Evolutionary conservation across 768 basidiomycete species (phyloP).

Genomic region (Leccinum sublutescens): DNA sequence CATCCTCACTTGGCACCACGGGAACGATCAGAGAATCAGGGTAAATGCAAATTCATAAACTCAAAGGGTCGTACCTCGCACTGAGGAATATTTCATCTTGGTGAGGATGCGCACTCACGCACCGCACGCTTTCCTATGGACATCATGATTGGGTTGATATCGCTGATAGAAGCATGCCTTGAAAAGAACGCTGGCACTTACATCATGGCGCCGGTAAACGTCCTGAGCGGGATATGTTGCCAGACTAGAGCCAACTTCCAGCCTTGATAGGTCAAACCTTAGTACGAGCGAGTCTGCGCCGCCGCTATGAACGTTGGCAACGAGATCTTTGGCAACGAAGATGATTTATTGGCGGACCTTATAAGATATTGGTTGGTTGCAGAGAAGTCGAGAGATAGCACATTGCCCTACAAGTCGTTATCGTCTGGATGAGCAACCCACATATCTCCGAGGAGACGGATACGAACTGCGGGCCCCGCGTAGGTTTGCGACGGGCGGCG

Average conservation of each 20-base stretch:
- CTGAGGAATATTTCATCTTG: constrained; percentile 69
- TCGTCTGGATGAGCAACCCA: constrained; percentile 12
- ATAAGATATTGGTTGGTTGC: constrained; percentile 60
- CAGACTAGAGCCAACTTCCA: constrained; percentile 20
- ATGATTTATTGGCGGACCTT: constrained; percentile 47
- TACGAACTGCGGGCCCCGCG: constrained; percentile 42
- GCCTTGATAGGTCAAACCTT: constrained; percentile 51
- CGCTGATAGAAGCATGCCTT: constrained; percentile 20
- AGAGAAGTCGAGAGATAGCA: constrained; percentile 72
- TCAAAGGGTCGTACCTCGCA: constrained; percentile 48
- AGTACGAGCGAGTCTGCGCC: constrained; percentile 52
- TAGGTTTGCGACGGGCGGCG: constrained; percentile 41
- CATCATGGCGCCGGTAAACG: constrained; percentile 34
- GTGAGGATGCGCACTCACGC: constrained; percentile 61
- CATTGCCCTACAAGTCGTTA: constrained; percentile 51
- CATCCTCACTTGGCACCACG: constrained; percentile 58
- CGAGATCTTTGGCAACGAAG: constrained; percentile 11
- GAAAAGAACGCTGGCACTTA: constrained; percentile 16
- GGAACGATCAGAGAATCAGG: constrained; percentile 18
- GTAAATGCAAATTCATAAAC: constrained; percentile 13
- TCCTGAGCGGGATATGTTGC: constrained; percentile 18
- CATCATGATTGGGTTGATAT: constrained; percentile 12
- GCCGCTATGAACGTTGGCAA: constrained; percentile 39
- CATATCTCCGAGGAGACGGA: constrained; percentile 29
- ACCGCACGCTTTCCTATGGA: constrained; percentile 62